Evolutionary conservation across 345 rosid species (phyloP).

Genomic region (Psidium guajava): DNA sequence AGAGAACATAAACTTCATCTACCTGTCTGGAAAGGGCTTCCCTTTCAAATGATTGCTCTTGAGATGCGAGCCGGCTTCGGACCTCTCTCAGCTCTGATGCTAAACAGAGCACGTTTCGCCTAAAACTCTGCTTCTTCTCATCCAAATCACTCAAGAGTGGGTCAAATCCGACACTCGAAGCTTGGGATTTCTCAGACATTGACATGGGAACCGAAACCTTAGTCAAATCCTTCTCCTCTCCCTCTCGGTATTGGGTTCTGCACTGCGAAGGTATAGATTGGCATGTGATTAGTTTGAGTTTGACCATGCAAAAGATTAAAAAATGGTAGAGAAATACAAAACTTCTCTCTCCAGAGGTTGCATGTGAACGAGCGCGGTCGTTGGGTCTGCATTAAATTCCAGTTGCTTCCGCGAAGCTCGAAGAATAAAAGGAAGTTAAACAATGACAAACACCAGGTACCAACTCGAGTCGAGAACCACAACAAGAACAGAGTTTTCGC

Average conservation of each 20-base stretch:
- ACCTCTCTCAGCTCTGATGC: conserved; percentile 81
- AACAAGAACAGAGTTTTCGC: not conserved
- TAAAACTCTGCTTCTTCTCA: conserved; percentile 84
- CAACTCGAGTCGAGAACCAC: not conserved
- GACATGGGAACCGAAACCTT: conserved; percentile 20
- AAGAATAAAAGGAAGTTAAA: not conserved
- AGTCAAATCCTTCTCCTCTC: not conserved
- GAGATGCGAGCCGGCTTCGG: conserved; percentile 56
- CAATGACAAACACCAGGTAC: not conserved
- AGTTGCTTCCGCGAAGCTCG: not conserved
- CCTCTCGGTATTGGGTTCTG: not conserved
- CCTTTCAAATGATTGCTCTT: conserved; percentile 54
- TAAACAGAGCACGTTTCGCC: conserved; percentile 72
- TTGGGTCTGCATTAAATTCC: not conserved
- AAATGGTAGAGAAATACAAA: not conserved
- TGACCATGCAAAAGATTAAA: not conserved
- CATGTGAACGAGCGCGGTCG: not conserved
- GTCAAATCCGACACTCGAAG: conserved; percentile 39
- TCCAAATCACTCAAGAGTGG: conserved; percentile 76
- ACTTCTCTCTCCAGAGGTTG: not conserved
- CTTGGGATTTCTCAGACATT: conserved; percentile 10
- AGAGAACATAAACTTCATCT: conserved; percentile 8
- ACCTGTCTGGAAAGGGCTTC: conserved; percentile 74
- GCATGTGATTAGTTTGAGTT: not conserved
- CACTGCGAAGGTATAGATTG: not conserved